Evolutionary conservation across 2,329 filamentous ascomycete species (phyloP).

Genomic region (Fusarium pseudocircinatum): DNA sequence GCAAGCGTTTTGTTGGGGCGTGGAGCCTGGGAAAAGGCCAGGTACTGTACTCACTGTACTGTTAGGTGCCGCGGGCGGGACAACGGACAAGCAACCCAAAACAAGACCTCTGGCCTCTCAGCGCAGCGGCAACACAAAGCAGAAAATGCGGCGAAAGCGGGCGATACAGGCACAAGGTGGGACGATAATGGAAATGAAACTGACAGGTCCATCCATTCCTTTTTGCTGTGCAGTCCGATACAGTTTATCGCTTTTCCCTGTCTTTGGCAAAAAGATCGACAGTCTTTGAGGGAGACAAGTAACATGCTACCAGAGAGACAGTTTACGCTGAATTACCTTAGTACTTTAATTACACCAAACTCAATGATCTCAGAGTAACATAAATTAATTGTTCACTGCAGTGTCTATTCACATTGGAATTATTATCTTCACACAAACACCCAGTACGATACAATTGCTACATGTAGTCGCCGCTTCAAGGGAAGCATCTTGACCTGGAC

Average conservation of each 20-base stretch:
- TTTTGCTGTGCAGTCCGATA: background rate
- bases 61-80: slow-evolving; percentile 8
- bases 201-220: background rate
- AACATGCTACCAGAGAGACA: background rate
- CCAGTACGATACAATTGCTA: background rate
- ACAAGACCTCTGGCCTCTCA: slow-evolving; percentile 8
- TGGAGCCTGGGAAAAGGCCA: slow-evolving; percentile 34
- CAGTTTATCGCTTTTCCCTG: slow-evolving; percentile 21
- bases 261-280: slow-evolving; percentile 27
- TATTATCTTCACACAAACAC: background rate
- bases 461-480: background rate
- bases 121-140: slow-evolving; percentile 20
- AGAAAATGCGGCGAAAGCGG: slow-evolving; percentile 27
- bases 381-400: fast-evolving
- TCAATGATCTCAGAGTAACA: fast-evolving
- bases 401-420: fast-evolving
- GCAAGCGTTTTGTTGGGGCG: slow-evolving; percentile 44
- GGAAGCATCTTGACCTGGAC: background rate
- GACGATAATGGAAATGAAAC: slow-evolving; percentile 16
- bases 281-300: slow-evolving; percentile 12
- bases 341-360: background rate
- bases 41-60: slow-evolving; percentile 9
- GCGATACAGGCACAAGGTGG: slow-evolving; percentile 14
- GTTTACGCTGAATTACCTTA: background rate
- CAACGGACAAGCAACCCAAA: slow-evolving; percentile 9